phyloP scores from a whole-genome alignment of 1,284 basidiomycete species.

The Apiotrichum gracile region DNA sequence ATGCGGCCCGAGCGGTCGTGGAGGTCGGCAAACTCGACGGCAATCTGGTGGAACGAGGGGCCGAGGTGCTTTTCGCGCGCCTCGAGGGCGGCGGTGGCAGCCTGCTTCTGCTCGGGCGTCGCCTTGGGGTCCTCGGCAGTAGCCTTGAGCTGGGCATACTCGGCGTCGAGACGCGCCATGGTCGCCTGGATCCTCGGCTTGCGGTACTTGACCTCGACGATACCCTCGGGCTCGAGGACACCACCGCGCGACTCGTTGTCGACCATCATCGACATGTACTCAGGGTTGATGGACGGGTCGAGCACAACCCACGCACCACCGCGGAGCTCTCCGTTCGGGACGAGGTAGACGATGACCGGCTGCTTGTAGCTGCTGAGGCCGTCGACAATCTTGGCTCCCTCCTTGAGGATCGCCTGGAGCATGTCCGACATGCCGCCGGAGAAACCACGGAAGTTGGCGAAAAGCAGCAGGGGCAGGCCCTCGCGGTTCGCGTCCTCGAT shows the following conservation, averaged over 20 bases:
- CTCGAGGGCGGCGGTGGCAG: constrained; percentile 62
- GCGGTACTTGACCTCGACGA: constrained; percentile 78
- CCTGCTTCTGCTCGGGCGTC: constrained; percentile 65
- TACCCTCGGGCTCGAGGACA: constrained; percentile 95
- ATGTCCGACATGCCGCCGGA: constrained; percentile 69
- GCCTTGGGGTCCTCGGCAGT: constrained; percentile 68
- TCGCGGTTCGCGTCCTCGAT: constrained; percentile 99
- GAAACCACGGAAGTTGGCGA: constrained; percentile 99
- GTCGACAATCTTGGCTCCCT: constrained; percentile 96
- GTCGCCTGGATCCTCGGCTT: constrained; percentile 81
- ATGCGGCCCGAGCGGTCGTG: constrained; percentile 90
- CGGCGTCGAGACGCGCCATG: constrained; percentile 89
- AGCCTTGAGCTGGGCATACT: constrained; percentile 74
- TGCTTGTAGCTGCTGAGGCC: constrained; percentile 95
- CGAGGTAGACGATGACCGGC: constrained; percentile 98
- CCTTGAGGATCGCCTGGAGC: constrained; percentile 88
- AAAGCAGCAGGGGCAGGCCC: constrained; percentile 93
- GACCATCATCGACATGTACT: constrained; percentile 99
- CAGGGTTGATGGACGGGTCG: constrained; percentile 91
- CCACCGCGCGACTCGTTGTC: constrained; percentile 93
- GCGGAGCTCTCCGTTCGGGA: constrained; percentile 96
- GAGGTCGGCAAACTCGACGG: constrained; percentile 90
- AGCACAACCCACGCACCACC: constrained; percentile 99
- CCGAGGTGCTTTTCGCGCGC: constrained; percentile 75
- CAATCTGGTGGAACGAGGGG: constrained; percentile 90